Base-by-base conservation (phyloP, 495 filamentous ascomycete species). In the Aspergillus homomorphus region DNA sequence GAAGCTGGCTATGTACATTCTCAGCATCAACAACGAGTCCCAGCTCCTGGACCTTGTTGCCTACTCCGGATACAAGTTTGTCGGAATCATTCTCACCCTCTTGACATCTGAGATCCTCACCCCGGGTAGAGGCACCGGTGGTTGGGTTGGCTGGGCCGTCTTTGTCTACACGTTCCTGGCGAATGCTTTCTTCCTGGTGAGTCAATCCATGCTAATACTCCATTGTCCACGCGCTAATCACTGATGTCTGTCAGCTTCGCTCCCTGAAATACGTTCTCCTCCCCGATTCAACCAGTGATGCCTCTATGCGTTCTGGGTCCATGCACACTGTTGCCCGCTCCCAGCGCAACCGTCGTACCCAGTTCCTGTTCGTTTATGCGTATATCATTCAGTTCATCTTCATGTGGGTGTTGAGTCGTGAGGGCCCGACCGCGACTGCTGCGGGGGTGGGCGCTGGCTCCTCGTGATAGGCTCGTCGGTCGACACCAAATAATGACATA, bases 21-120 rank as follows among this genome's bases (percentile, higher is more conserved):
- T 99, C 41, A 89, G 80, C 72, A 98, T 99, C 76, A 91, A 86
- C 66, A 93, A 93, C 65, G 88, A 87, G 56, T 83, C 78, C 15
- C 94, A 98, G 72, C 79, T 99, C 21, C 80, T 97, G 57, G 94
- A 99, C 62, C 72, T 99, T 38, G 85, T 98, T 42, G 94, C 95
- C 3, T 99, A 99, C 70, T 92, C 89, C 6, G 95, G 95, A 14
- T 99, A 99, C 73, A 99, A 99, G 75, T 99, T 98, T 65, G 94
- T 98, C 43, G 94, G 94, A 9, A 90, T 95, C 54, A 98, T 97
- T 61, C 80, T 89, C 51, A 96, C 90, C 2, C 81, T 97, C 46
- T 76, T 88, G 26, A 73, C 91, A 1, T 86, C 89, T 5, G 90
- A 92, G 73, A 78, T 90, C 19, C 68, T 92, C 45, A 93, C 86